These are phyloP conservation scores for Fusarium pseudocircinatum DNA, from an alignment of 2,329 filamentous ascomycete genomes.

Conservation along the genomic window DNA sequence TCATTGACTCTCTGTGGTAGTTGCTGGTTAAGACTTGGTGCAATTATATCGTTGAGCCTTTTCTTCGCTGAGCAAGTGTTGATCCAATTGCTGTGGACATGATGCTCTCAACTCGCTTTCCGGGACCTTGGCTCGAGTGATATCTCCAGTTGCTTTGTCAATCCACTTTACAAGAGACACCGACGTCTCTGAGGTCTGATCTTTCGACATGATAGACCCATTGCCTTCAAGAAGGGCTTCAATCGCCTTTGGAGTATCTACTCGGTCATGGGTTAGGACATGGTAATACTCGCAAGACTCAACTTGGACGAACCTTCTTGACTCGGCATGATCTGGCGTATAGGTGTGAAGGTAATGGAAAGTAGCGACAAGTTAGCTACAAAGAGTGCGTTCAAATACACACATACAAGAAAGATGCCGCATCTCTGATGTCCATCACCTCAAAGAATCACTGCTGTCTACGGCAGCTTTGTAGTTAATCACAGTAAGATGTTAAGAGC, in stretches of 20 bases:
- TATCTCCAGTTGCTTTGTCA: not conserved
- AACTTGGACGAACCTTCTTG: not conserved
- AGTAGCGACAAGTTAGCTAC: not conserved
- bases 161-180: not conserved
- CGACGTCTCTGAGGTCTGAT: not conserved
- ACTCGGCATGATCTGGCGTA: not conserved
- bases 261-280: not conserved
- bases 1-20: slow-evolving; percentile 40
- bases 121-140: fast-evolving
- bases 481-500: not conserved
- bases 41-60: not conserved
- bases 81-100: not conserved
- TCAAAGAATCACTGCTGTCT: not conserved
- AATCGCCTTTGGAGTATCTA: not conserved
- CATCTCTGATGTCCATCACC: not conserved
- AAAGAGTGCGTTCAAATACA: not conserved
- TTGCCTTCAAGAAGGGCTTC: not conserved
- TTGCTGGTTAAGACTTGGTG: slow-evolving; percentile 44
- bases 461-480: not conserved
- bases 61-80: not conserved
- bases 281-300: not conserved
- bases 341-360: not conserved
- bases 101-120: not conserved
- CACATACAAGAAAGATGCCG: not conserved
- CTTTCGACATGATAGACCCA: not conserved